phyloP scores from a whole-genome alignment of 768 basidiomycete genomes.

The Sporobolomyces phaffii region DNA sequence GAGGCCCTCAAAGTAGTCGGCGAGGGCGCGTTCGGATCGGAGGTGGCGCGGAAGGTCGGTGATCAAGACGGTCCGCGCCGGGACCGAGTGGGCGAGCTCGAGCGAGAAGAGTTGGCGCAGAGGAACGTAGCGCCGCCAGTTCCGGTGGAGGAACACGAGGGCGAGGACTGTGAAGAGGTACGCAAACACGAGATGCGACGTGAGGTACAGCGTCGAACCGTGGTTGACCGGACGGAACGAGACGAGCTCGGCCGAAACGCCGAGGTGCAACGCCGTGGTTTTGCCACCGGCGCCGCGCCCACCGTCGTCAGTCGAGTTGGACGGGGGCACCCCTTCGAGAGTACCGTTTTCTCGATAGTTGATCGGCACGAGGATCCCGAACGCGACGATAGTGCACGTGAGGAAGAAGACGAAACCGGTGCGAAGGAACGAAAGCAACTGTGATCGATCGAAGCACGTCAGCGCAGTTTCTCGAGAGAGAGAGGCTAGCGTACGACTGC shows the following conservation, averaged over 20 bases:
- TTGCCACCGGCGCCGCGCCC: too few species aligned
- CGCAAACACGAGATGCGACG: conserved; percentile 74
- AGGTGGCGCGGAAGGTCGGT: conserved; percentile 77
- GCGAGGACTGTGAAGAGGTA: conserved; percentile 85
- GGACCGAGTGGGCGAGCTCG: conserved; percentile 88
- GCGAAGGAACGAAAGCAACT: conserved; percentile 93
- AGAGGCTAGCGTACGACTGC: conserved; percentile 65
- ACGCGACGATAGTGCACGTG: conserved; percentile 72
- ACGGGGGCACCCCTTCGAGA: conserved; percentile 48
- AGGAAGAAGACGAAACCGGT: conserved; percentile 90
- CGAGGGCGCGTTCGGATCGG: conserved; percentile 73
- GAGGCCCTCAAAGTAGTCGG: conserved; percentile 91
- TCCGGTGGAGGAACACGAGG: conserved; percentile 77
- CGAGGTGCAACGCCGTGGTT: too few species aligned
- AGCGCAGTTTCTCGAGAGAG: not conserved
- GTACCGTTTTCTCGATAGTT: conserved; percentile 73
- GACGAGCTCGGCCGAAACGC: conserved; percentile 45
- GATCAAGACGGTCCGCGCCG: conserved; percentile 86
- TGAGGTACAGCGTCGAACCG: conserved; percentile 58
- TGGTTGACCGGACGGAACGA: conserved; percentile 55
- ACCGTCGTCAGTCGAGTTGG: conserved; percentile 25
- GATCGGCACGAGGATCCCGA: conserved; percentile 83
- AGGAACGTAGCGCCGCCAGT: conserved; percentile 80
- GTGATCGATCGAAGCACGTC: not conserved
- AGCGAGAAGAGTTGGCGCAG: conserved; percentile 88